These are phyloP conservation scores for Kwoniella sp. DNA, from an alignment of 768 basidiomycete genomes.

Conservation along the genomic window DNA sequence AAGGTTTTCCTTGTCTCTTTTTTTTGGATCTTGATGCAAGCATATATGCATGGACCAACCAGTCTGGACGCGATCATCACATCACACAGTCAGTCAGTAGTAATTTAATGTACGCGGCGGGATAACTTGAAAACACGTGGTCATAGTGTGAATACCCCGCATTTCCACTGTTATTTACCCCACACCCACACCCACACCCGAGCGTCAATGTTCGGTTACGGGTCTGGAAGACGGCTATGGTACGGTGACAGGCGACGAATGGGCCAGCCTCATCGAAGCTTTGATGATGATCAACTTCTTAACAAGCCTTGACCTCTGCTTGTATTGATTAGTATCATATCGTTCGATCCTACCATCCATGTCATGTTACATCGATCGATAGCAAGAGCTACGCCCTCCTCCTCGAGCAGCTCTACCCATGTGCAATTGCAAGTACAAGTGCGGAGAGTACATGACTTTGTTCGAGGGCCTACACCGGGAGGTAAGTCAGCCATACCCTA, in stretches of 20 bases:
- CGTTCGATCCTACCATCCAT: neutral
- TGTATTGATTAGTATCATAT: neutral
- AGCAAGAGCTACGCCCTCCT: slow-evolving; percentile 4
- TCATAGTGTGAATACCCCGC: neutral
- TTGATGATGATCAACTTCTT: no score
- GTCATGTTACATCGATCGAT: slow-evolving; percentile 11
- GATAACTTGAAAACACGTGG: neutral
- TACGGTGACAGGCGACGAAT: neutral
- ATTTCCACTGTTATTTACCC: no score
- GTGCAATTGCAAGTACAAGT: neutral
- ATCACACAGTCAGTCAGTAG: neutral
- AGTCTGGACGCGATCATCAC: neutral
- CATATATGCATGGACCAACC: neutral
- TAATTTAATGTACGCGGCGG: neutral
- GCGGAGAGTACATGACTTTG: slow-evolving; percentile 40
- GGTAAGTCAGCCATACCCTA: slow-evolving; percentile 25
- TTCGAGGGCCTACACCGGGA: slow-evolving; percentile 38
- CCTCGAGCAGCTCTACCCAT: neutral
- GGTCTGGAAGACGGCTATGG: no score
- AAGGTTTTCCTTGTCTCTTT: no score
- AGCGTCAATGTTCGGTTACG: neutral
- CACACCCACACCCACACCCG: no score
- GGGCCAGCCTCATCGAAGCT: no score
- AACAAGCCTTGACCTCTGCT: no score
- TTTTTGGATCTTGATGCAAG: no score